Evolutionary conservation across 176 grass and related monocot genomes (phyloP).

Genomic region (Musa schizocarpa): DNA sequence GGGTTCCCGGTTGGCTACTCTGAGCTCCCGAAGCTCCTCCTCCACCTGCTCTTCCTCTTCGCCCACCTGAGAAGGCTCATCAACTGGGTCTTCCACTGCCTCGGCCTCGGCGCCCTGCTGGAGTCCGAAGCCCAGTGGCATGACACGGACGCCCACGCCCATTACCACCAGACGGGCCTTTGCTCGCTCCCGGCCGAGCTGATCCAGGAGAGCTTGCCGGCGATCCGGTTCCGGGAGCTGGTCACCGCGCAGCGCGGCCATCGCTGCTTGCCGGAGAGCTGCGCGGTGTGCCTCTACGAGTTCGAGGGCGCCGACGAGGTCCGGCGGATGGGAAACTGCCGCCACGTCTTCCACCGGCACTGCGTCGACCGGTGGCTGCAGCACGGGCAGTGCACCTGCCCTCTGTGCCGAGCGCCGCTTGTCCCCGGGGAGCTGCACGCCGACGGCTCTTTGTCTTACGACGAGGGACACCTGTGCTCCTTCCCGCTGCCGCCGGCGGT

Average conservation of each 20-base stretch:
- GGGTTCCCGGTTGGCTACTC: slow-evolving; percentile 19
- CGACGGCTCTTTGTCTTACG: background rate
- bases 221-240: slow-evolving; percentile 8
- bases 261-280: background rate
- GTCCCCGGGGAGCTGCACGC: background rate
- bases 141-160: background rate
- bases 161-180: background rate
- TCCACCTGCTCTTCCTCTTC: slow-evolving; percentile 18
- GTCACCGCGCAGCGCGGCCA: background rate
- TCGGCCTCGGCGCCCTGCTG: background rate
- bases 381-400: slow-evolving; percentile 15
- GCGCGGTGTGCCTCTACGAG: slow-evolving; percentile 20
- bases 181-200: slow-evolving; percentile 5
- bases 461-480: background rate
- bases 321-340: slow-evolving; percentile 10
- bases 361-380: slow-evolving; percentile 21
- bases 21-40: slow-evolving; percentile 15
- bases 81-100: slow-evolving; percentile 2
- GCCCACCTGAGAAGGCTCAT: slow-evolving; percentile 11
- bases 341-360: slow-evolving; percentile 11
- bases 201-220: slow-evolving; percentile 13
- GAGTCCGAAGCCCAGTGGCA: slow-evolving; percentile 1
- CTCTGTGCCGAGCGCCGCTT: slow-evolving; percentile 11
- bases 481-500: background rate
- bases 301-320: slow-evolving; percentile 13